A percentile compares a stretch with the other conserved stretches of the same genome.
phyloP scores from a whole-genome alignment of 1,284 basidiomycete species.

The Malassezia psittaci region DNA sequence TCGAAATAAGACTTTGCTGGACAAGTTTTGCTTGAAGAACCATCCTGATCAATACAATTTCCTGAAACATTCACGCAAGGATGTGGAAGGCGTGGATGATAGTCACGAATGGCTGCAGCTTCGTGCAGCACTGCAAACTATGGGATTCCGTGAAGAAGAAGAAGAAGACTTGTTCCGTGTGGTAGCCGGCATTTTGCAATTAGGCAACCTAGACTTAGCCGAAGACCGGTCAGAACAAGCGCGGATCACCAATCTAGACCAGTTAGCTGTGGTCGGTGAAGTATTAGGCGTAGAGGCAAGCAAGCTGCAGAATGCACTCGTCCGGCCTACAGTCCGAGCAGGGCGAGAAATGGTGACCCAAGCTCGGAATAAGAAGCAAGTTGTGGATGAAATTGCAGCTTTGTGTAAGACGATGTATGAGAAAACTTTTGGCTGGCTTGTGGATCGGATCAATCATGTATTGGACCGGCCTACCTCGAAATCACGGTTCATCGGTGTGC shows the following conservation, averaged over 20 bases:
- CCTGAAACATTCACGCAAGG: conserved; percentile 73
- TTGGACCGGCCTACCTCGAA: conserved; percentile 80
- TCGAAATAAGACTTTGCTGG: conserved; percentile 39
- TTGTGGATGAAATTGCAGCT: conserved; percentile 79
- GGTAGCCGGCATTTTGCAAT: conserved; percentile 83
- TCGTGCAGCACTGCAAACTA: conserved; percentile 69
- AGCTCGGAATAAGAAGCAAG: conserved; percentile 80
- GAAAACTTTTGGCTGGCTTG: conserved; percentile 85
- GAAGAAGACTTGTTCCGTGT: conserved; percentile 90
- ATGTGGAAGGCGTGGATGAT: conserved; percentile 93
- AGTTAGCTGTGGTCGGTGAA: conserved; percentile 73
- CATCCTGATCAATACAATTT: conserved; percentile 76
- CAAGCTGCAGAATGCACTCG: conserved; percentile 69
- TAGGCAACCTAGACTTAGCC: conserved; percentile 81
- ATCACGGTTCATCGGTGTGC: conserved; percentile 91
- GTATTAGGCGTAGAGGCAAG: conserved; percentile 79
- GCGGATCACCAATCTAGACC: conserved; percentile 54
- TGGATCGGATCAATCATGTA: conserved; percentile 88
- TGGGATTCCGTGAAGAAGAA: conserved; percentile 73
- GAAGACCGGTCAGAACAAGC: conserved; percentile 79
- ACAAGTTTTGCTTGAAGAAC: conserved; percentile 61
- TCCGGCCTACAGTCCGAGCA: conserved; percentile 66
- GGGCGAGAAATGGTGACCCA: conserved; percentile 96
- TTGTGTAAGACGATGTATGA: conserved; percentile 95
- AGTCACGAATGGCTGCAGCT: conserved; percentile 73